These are phyloP conservation scores for Suhomyces guaymorum DNA, from an alignment of 1,139 yeast genomes.

Conservation along the genomic window DNA sequence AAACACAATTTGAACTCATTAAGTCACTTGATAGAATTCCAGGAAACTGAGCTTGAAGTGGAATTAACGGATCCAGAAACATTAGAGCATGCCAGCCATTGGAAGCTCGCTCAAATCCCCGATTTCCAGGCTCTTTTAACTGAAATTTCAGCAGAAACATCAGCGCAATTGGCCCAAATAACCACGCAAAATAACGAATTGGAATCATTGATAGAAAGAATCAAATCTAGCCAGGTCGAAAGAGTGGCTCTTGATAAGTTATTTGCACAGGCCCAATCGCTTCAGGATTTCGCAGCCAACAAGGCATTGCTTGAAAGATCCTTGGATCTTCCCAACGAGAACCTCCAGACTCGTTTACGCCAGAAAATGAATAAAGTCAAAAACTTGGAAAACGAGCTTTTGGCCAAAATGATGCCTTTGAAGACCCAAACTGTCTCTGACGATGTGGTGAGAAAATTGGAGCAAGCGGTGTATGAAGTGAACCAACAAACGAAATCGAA, in stretches of 20 bases:
- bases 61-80: slow-evolving; percentile 7
- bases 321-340: slow-evolving; percentile 20
- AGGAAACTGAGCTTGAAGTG: slow-evolving; percentile 5
- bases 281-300: slow-evolving; percentile 9
- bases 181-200: slow-evolving; percentile 3
- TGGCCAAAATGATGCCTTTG: slow-evolving; percentile 20
- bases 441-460: slow-evolving; percentile 17
- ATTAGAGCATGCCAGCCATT: slow-evolving; percentile 12
- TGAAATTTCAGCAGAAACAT: slow-evolving; percentile 8
- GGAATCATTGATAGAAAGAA: slow-evolving; percentile 9
- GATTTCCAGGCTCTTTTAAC: slow-evolving; percentile 11
- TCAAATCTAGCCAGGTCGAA: slow-evolving; percentile 13
- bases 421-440: slow-evolving; percentile 17
- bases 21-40: slow-evolving; percentile 8
- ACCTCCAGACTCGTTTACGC: slow-evolving; percentile 15
- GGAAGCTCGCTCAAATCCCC: slow-evolving; percentile 14
- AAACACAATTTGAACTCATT: slow-evolving; percentile 13
- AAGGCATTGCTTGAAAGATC: slow-evolving; percentile 14
- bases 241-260: slow-evolving; percentile 16
- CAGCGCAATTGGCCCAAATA: background rate
- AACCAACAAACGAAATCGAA: slow-evolving; percentile 9
- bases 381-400: slow-evolving; percentile 16
- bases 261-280: slow-evolving; percentile 16
- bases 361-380: slow-evolving; percentile 17
- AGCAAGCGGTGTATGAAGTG: slow-evolving; percentile 17